These are phyloP conservation scores for Chlamydomonas sp. DNA, from an alignment of 139 green algal genomes.

Conservation along the genomic window DNA sequence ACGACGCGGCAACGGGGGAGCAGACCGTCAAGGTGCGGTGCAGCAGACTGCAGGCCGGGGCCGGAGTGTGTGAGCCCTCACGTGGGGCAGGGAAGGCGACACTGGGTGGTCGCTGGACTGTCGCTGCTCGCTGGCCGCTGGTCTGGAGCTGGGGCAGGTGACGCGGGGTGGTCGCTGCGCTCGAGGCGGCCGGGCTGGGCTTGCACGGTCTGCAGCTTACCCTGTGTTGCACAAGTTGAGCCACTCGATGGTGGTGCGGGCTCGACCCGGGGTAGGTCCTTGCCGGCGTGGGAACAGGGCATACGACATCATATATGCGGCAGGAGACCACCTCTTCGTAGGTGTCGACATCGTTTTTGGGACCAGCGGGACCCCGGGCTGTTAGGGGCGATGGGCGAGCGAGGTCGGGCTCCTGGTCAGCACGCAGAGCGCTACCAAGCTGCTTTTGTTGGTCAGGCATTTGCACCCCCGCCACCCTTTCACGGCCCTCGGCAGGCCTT, in stretches of 20 bases:
- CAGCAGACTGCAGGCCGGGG: background rate
- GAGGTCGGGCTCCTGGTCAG: too few species aligned
- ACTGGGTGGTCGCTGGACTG: background rate
- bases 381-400: background rate
- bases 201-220: too few species aligned
- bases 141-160: background rate
- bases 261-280: too few species aligned
- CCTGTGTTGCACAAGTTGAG: too few species aligned
- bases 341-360: background rate
- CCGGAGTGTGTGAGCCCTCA: background rate
- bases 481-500: conserved; percentile 42
- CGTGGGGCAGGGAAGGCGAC: background rate
- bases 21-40: conserved; percentile 35
- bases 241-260: too few species aligned
- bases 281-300: too few species aligned
- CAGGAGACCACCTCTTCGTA: background rate
- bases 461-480: background rate
- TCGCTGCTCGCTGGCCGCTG: background rate
- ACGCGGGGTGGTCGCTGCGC: background rate
- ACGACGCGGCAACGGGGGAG: conserved; percentile 32
- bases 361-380: background rate
- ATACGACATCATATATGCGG: too few species aligned
- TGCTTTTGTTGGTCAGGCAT: background rate
- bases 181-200: background rate
- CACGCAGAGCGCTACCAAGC: too few species aligned